Evolutionary conservation across 768 basidiomycete genomes (phyloP), one percentile per base, ranked within the genome.

Genomic region (Crucibulum laeve): DNA sequence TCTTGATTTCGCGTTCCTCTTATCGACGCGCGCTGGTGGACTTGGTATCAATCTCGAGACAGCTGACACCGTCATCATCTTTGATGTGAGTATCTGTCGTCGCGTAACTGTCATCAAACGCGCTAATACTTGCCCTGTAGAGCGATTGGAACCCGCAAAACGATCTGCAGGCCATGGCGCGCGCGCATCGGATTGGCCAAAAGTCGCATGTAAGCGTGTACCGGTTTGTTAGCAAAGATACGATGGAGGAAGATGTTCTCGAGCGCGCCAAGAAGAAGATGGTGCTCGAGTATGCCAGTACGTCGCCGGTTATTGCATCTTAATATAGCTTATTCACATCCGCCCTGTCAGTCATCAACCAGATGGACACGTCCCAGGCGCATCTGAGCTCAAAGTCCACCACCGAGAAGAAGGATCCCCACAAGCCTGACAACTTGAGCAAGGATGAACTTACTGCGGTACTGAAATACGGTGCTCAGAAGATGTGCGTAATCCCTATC

Each of bases 111-210:
- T 17, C 28, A 32, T 32, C 28, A 32, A 32, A 10, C 28, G 10
- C 15, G 28, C 8, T 36, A 14, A 18, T 15, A 26, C 35, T 23
- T 3, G n/a, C 1, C 13, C 22, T 15, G 21, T 15, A 93, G 91
- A 94, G 91, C 60, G 93, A 95, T 61, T 95, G 92, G 90, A 97
- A 97, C 63, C 94, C 94, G 14, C 94, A 96, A 64, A 98, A 98
- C 63, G 96, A 98, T 60, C 66, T 99, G 48, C 95, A 98, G 66
- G 96, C 96, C 3, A 98, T 98, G 96, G 96, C 96, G 44, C 86
- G 96, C 48, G 96, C 96, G 0, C 96, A 99, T 69, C 88, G 96
- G 47, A 98, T 99, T 57, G 96, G 96, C 3, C 96, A 98, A 63
- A 97, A 98, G 69, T 89, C 87, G 26, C 96, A 99, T 66, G 96